Conservation (phyloP, 805 yeast species). For the Wickerhamiella australiensis region DNA sequence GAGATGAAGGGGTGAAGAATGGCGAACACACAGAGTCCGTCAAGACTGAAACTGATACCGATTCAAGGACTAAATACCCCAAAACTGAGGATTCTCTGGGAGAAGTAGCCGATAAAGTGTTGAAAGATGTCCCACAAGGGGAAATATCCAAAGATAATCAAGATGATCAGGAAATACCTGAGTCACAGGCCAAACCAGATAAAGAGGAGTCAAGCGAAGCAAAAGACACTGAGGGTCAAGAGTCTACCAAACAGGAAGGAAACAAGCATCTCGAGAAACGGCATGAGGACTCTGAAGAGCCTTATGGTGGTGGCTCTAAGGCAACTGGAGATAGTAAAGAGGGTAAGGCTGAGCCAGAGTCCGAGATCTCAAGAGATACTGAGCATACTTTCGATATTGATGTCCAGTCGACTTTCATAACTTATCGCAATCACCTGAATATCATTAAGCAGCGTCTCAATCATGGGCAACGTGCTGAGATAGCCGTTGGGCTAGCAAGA, state of each 20-base stretch:
- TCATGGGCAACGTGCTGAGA: conserved; percentile 12
- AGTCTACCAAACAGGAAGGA: too few species aligned
- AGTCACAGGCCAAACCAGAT: conserved; percentile 13
- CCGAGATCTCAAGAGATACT: not conserved
- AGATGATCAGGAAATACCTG: too few species aligned
- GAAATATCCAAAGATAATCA: too few species aligned
- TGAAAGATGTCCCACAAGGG: conserved; percentile 12
- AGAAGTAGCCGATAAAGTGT: not conserved
- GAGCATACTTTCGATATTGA: not conserved
- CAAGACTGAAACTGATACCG: too few species aligned
- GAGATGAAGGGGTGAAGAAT: too few species aligned
- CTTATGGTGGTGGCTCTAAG: conserved; percentile 10
- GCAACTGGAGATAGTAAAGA: conserved; percentile 11
- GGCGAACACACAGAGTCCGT: too few species aligned
- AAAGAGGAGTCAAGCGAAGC: conserved; percentile 1
- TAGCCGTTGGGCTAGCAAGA: conserved; percentile 10
- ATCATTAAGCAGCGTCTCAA: conserved; percentile 19
- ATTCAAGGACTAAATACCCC: too few species aligned
- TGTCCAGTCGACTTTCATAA: conserved; percentile 5
- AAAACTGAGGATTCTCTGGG: too few species aligned
- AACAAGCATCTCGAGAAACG: too few species aligned
- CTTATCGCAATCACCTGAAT: conserved; percentile 14
- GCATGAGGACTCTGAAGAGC: conserved; percentile 8
- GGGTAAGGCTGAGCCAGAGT: not conserved
- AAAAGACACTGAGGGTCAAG: conserved; percentile 2